Conservation (phyloP, 106 monocot species). For the Xerophyta viscosa region DNA sequence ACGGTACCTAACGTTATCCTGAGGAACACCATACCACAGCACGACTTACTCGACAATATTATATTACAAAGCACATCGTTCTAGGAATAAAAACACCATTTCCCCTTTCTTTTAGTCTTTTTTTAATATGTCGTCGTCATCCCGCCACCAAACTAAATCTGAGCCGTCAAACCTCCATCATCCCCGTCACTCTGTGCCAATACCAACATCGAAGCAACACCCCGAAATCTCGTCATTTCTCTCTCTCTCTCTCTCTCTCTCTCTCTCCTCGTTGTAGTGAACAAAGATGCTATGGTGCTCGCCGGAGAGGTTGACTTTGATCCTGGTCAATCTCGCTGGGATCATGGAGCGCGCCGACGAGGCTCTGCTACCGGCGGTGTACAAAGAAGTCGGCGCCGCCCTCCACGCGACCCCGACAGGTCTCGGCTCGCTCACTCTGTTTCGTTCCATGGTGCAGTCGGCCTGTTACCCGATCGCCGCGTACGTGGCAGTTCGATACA, state of each 20-base stretch:
- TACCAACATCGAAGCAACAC: too few relatives aligned
- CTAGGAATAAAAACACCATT: too few relatives aligned
- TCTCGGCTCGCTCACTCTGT: slow-evolving; percentile 74
- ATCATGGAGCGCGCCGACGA: slow-evolving; percentile 96
- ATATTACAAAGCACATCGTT: too few relatives aligned
- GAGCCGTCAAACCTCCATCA: too few relatives aligned
- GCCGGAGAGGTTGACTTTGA: slow-evolving; percentile 30
- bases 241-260: not conserved
- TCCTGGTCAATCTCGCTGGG: slow-evolving; percentile 69
- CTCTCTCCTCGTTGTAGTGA: not conserved
- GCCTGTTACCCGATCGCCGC: slow-evolving; percentile 81
- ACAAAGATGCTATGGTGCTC: not conserved
- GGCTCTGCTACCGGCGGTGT: slow-evolving; percentile 79
- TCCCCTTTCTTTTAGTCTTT: too few relatives aligned
- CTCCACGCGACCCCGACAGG: slow-evolving; percentile 50
- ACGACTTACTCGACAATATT: too few relatives aligned
- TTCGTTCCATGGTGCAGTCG: slow-evolving; percentile 76
- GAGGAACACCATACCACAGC: too few relatives aligned
- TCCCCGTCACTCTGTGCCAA: too few relatives aligned
- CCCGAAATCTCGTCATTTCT: not conserved
- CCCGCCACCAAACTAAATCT: too few relatives aligned
- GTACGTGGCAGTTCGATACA: slow-evolving; percentile 58
- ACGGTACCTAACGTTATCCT: too few relatives aligned
- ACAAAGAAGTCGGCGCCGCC: slow-evolving; percentile 75
- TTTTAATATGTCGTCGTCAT: too few relatives aligned